Evolutionary conservation across 139 green algal species (phyloP).

Genomic region (Chlamydomonas asymmetrica): DNA sequence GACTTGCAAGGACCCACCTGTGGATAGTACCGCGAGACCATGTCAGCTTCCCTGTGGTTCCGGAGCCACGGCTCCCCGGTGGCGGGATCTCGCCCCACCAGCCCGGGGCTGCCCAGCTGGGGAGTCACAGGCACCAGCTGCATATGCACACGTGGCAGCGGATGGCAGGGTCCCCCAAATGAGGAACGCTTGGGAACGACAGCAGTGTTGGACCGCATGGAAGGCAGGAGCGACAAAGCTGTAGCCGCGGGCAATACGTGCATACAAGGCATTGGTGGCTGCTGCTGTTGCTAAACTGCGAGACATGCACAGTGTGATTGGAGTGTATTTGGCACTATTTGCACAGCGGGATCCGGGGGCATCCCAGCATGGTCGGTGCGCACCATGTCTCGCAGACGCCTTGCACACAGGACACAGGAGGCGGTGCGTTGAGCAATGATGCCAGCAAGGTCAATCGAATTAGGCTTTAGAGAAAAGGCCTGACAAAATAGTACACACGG

Average conservation of each 20-base stretch:
- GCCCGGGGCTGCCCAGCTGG: slow-evolving; percentile 11
- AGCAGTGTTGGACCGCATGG: not conserved
- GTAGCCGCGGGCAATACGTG: not conserved
- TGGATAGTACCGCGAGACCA: not conserved
- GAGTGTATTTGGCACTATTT: no score
- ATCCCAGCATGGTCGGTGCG: no score
- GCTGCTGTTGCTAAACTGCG: not conserved
- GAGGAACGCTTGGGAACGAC: not conserved
- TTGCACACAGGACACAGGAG: no score
- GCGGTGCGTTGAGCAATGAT: no score
- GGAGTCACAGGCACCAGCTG: slow-evolving; percentile 13
- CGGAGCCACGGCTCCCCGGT: slow-evolving; percentile 25
- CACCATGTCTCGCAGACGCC: no score
- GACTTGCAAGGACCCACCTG: no score
- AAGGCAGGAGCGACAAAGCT: not conserved
- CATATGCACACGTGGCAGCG: not conserved
- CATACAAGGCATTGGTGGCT: not conserved
- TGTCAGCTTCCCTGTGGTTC: not conserved
- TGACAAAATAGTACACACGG: not conserved
- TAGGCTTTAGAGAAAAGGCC: no score
- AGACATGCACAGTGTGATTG: not conserved
- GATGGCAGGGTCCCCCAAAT: not conserved
- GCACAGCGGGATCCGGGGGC: no score
- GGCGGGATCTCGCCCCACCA: slow-evolving; percentile 10
- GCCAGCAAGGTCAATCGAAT: no score